phyloP scores from a whole-genome alignment of 331 rosid species.

The Stylosanthes scabra region DNA sequence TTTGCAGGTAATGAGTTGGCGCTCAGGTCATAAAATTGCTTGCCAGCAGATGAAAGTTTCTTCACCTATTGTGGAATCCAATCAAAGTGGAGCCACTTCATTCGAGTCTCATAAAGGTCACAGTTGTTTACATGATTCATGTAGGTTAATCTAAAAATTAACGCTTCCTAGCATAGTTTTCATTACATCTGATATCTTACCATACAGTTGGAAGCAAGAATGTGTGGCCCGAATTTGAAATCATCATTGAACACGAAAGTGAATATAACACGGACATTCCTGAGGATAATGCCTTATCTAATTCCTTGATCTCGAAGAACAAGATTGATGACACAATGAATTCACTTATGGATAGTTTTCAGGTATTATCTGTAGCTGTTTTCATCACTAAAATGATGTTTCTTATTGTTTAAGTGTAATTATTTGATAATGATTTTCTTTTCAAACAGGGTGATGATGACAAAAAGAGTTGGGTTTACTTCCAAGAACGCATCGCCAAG shows the following conservation, averaged over 20 bases:
- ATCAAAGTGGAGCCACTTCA: slow-evolving; percentile 32
- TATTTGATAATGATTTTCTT: slow-evolving; percentile 11
- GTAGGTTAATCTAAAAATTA: slow-evolving; percentile 16
- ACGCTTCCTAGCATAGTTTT: slow-evolving; percentile 23
- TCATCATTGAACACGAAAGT: slow-evolving; percentile 69
- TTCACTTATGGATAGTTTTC: slow-evolving; percentile 51
- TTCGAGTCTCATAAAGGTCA: slow-evolving; percentile 55
- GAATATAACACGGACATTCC: slow-evolving; percentile 46
- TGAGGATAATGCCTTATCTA: slow-evolving; percentile 40
- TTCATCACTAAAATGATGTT: background rate
- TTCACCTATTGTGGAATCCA: slow-evolving; percentile 47
- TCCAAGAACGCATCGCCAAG: slow-evolving; percentile 58
- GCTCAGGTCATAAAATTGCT: slow-evolving; percentile 67
- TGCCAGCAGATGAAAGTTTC: slow-evolving; percentile 60
- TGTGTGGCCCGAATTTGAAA: slow-evolving; percentile 80
- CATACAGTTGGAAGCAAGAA: slow-evolving; percentile 62
- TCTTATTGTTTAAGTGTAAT: slow-evolving; percentile 4
- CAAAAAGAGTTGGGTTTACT: slow-evolving; percentile 71
- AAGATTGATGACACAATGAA: slow-evolving; percentile 53
- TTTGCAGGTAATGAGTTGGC: slow-evolving; percentile 70
- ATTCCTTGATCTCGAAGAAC: slow-evolving; percentile 55
- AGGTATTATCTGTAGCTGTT: slow-evolving; percentile 48
- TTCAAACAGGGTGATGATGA: slow-evolving; percentile 70
- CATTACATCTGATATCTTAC: slow-evolving; percentile 12
- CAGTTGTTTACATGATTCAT: slow-evolving; percentile 21